Base-by-base conservation (phyloP, 2,329 filamentous ascomycete genomes). In the Neonectria sp. region DNA sequence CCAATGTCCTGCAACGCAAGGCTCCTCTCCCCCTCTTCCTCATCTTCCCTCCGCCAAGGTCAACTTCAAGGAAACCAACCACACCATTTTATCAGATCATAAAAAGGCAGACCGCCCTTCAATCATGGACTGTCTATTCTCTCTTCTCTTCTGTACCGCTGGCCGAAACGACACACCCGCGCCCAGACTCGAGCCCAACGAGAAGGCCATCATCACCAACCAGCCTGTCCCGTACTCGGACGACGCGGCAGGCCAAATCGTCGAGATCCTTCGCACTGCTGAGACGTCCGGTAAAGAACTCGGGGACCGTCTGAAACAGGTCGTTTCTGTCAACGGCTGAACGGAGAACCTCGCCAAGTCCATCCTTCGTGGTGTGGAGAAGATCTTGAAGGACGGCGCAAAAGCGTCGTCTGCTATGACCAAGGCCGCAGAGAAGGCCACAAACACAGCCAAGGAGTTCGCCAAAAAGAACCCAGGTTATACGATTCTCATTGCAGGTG, bases 391-490 rank as follows among this genome's bases (percentile, higher is more conserved):
- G 12, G 52, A 71, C 2, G 68, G 67, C 13, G 64, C 45, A 17
- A 31, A 67, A 15, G 57, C 72, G 7, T 57, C 62, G 0, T 33
- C 57, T 3, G 68, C 66, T 2, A 71, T 71, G 68, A 33, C 55
- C 0, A 59, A 69, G 1, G 71, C 73, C 1, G 59, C 68, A 9
- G 51, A 68, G 3, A 73, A 60, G 31, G 68, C 73, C 1, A 67
- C 55, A 1, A 51, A 11, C 1, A 55, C 37, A 0, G 71, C 69
- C 0, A n/a, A 55, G 9, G 68, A 73, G 15, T 76, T 76, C 51
- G 65, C 71, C 2, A 73, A 68, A 8, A 60, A 69, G 3, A 66
- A 75, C 4, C 72, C 75, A 0, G 53, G 68, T 0, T 75, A 75
- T 9, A 52, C 68, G 15, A 67, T 45, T 0, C 51, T 76, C 8